phyloP scores from a whole-genome alignment of 345 rosid species.

The Schrenkiella parvula region DNA sequence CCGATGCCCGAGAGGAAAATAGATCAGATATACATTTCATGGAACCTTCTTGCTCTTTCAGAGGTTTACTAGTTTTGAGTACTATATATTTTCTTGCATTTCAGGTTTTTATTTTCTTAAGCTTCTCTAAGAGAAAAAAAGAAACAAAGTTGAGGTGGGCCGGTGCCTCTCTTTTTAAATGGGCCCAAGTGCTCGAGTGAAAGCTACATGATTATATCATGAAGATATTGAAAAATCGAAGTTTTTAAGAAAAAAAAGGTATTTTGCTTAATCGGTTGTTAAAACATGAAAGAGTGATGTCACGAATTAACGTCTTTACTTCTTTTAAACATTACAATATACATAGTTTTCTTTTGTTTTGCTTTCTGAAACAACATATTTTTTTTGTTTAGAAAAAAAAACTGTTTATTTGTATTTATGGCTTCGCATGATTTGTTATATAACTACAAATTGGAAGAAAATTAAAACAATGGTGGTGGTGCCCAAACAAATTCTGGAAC shows the following conservation, averaged over 20 bases:
- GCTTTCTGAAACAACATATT: no score
- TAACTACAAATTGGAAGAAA: neutral
- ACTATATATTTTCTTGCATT: no score
- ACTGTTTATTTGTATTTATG: neutral
- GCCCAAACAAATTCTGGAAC: conserved; percentile 13
- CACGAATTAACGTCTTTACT: conserved; percentile 12
- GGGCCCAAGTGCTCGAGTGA: neutral
- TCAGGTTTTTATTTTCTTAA: neutral
- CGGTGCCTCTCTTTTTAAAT: neutral
- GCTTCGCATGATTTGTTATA: neutral
- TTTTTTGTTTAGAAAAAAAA: neutral
- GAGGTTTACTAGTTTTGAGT: neutral
- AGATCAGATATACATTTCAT: neutral
- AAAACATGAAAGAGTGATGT: conserved; percentile 1
- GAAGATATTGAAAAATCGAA: neutral
- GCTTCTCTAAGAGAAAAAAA: neutral
- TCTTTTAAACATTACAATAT: neutral
- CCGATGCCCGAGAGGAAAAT: neutral
- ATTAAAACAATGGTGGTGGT: neutral
- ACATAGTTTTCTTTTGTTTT: neutral
- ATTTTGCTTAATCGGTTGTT: conserved; percentile 16
- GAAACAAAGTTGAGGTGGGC: neutral
- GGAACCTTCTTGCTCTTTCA: neutral
- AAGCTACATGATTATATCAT: neutral
- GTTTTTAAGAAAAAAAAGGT: neutral